A percentile compares a stretch with the other conserved stretches of the same genome.
phyloP scores from a whole-genome alignment of 2,329 filamentous ascomycete genomes.

The Thelonectria olida region DNA sequence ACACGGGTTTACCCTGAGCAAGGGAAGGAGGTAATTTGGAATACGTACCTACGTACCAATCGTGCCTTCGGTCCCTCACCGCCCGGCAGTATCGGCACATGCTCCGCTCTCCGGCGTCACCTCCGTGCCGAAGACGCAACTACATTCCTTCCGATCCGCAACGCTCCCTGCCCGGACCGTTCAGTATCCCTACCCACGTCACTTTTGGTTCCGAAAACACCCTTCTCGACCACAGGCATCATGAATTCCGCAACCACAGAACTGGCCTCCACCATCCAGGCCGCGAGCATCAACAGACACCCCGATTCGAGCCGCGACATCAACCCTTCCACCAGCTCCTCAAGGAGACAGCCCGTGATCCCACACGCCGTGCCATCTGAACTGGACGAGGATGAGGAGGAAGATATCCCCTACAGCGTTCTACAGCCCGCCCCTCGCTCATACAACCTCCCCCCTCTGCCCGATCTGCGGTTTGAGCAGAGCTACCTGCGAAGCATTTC shows the following conservation, averaged over 20 bases:
- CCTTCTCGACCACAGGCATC: constrained; percentile 7
- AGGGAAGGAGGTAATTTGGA: too few relatives aligned
- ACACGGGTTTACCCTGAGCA: not conserved
- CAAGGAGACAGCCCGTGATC: constrained; percentile 55
- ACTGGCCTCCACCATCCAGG: constrained; percentile 82
- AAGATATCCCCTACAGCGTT: constrained; percentile 75
- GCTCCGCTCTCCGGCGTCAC: constrained; percentile 32
- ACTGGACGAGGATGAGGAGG: constrained; percentile 55
- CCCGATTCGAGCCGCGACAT: constrained; percentile 80
- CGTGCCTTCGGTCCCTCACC: constrained; percentile 29
- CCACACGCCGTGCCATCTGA: constrained; percentile 17
- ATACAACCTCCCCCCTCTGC: constrained; percentile 69
- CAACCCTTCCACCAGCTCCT: constrained; percentile 81
- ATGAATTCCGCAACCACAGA: constrained; percentile 71
- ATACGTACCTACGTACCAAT: not conserved
- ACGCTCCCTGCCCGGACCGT: not conserved
- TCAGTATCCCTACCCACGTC: not conserved
- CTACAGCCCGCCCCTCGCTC: constrained; percentile 62
- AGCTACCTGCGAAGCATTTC: constrained; percentile 94
- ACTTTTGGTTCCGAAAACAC: too few relatives aligned
- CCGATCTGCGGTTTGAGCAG: constrained; percentile 96
- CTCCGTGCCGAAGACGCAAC: constrained; percentile 8
- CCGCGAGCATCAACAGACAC: constrained; percentile 76
- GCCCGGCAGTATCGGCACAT: constrained; percentile 41
- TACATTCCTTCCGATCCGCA: not conserved